Evolutionary conservation across 306 rosid species (phyloP), one percentile per base, ranked within the genome.

Genomic region (Oemleria cerasiformis): DNA sequence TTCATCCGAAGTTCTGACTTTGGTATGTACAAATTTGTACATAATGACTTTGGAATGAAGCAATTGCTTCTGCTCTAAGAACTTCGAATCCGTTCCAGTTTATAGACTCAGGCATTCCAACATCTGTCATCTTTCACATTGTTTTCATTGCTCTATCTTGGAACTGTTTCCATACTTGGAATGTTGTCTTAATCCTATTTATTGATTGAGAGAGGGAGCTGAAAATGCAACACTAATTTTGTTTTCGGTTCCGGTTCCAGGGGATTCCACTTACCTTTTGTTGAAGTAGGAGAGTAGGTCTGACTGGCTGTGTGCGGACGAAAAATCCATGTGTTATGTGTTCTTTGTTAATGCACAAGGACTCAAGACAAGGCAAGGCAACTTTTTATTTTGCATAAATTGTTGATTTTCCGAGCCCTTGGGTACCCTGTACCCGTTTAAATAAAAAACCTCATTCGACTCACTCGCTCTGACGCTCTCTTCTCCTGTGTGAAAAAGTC

Each of bases 241-340:
- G 43, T 9, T 41, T 63, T 44, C 12, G 53, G 56, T 42, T 19
- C 23, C 11, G 7, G 6, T 54, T 44, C 47, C 79, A 79, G 83
- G 83, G 79, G 75, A 45, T 21, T 68, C 30, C 30, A 25, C 30
- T 25, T 25, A 17, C 83, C 83, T 53, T 61, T 73, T 53, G 11
- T 68, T 44, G 79, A 55, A n/a, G 62, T 68, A 2, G 72, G 71
- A 4, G 83, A 74, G 60, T 79, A 69, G 68, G 66, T 45, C 19
- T 12, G 68, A 53, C 67, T 56, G 54, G 65, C 60, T 20, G 53
- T 34, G 14, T 34, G 34, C 73, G 3, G 71, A 67, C 36, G 61
- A 44, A 36, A 56, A 54, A 16, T 56, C 58, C 20, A 8, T 12
- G 47, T 36, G 68, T 69, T 62, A 14, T 9, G 25, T 41, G 7